Evolutionary conservation across 2,329 filamentous ascomycete species (phyloP).

Genomic region (Colletotrichum lindemuthianum): DNA sequence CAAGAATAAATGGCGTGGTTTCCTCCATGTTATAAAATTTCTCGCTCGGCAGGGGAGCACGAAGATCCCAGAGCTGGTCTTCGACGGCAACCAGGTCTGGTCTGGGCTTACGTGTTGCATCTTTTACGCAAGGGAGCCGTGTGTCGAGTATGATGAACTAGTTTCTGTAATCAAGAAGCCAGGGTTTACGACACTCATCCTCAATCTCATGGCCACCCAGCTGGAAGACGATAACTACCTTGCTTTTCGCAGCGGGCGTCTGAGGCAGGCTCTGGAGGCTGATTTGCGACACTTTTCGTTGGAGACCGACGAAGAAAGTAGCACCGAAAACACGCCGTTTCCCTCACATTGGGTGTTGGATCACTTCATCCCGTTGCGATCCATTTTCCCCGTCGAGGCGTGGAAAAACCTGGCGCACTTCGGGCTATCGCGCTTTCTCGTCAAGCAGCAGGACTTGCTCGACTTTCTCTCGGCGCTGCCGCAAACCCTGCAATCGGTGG

Average conservation of each 20-base stretch:
- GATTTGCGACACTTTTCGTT: conserved; percentile 41
- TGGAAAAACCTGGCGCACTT: conserved; percentile 46
- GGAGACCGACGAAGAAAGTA: conserved; percentile 27
- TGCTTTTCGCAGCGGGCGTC: conserved; percentile 33
- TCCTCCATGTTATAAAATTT: conserved; percentile 41
- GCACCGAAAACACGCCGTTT: no score
- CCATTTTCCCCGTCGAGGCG: conserved; percentile 43
- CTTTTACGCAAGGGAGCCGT: conserved; percentile 40
- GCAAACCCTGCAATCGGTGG: conserved; percentile 41
- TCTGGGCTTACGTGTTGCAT: conserved; percentile 46
- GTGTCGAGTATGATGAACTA: conserved; percentile 41
- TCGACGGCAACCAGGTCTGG: conserved; percentile 44
- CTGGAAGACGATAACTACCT: no score
- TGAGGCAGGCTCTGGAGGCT: conserved; percentile 36
- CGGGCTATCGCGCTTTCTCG: conserved; percentile 41
- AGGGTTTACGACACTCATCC: conserved; percentile 42
- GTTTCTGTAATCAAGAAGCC: conserved; percentile 39
- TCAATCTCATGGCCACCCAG: conserved; percentile 40
- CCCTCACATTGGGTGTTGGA: no score
- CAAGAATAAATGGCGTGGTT: conserved; percentile 45
- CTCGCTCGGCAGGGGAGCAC: conserved; percentile 37
- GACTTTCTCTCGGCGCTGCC: conserved; percentile 43
- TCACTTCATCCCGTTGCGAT: conserved; percentile 38
- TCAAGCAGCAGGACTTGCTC: conserved; percentile 42
- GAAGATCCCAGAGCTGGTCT: conserved; percentile 46